Evolutionary conservation across 2,329 filamentous ascomycete species (phyloP).

Genomic region (Cladosporium halotolerans): DNA sequence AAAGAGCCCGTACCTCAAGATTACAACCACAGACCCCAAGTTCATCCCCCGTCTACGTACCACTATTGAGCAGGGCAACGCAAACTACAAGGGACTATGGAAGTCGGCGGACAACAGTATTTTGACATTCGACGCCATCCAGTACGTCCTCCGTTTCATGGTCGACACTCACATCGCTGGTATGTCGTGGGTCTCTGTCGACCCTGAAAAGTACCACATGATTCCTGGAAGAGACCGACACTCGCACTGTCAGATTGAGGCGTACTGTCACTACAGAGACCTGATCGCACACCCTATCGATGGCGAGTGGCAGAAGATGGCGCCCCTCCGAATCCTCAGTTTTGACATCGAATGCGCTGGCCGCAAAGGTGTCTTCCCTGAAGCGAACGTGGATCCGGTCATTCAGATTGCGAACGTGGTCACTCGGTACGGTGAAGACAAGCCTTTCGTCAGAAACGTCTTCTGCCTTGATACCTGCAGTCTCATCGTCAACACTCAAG

Average conservation of each 20-base stretch:
- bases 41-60: slow-evolving; percentile 69
- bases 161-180: slow-evolving; percentile 91
- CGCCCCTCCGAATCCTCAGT: slow-evolving; percentile 82
- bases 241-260: slow-evolving; percentile 96
- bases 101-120: slow-evolving; percentile 63
- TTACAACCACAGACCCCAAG: slow-evolving; percentile 86
- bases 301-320: slow-evolving; percentile 97
- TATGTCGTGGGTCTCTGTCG: slow-evolving; percentile 96
- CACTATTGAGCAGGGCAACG: slow-evolving; percentile 65
- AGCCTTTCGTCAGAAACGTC: slow-evolving; percentile 92
- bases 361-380: slow-evolving; percentile 94
- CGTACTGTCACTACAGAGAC: slow-evolving; percentile 72
- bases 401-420: slow-evolving; percentile 98
- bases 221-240: slow-evolving; percentile 62
- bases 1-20: slow-evolving; percentile 86
- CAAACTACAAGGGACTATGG: slow-evolving; percentile 92
- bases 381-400: slow-evolving; percentile 83
- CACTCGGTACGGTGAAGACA: slow-evolving; percentile 87
- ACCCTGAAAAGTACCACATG: slow-evolving; percentile 65
- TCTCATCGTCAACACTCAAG: slow-evolving; percentile 88
- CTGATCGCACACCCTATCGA: slow-evolving; percentile 81
- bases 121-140: slow-evolving; percentile 90
- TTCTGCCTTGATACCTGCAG: slow-evolving; percentile 92
- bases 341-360: slow-evolving; percentile 99
- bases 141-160: slow-evolving; percentile 95